Evolutionary conservation across 1,139 yeast species (phyloP).

Genomic region (Yamadazyma diospyri): DNA sequence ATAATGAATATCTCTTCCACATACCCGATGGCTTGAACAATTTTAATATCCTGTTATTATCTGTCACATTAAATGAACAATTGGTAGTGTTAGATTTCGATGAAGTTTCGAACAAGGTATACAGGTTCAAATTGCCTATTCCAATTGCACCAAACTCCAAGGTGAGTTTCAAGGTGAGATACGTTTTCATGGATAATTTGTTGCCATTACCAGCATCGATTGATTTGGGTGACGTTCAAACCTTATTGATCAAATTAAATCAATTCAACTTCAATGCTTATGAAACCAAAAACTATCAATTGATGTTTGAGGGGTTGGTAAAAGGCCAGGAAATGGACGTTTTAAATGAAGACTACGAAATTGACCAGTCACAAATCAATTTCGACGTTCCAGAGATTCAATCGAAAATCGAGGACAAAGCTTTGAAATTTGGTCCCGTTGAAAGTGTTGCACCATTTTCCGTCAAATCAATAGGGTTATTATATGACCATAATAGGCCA

Average conservation of each 20-base stretch:
- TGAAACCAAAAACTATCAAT: conserved; percentile 47
- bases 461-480: conserved; percentile 47
- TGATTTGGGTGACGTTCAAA: conserved; percentile 60
- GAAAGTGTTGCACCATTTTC: conserved; percentile 44
- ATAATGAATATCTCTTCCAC: conserved; percentile 52
- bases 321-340: conserved; percentile 46
- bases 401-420: conserved; percentile 34
- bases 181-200: conserved; percentile 48
- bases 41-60: conserved; percentile 36
- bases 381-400: conserved; percentile 24
- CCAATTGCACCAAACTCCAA: conserved; percentile 66
- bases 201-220: conserved; percentile 64
- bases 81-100: conserved; percentile 19
- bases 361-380: conserved; percentile 14
- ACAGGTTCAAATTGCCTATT: conserved; percentile 52
- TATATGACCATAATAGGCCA: conserved; percentile 68
- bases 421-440: conserved; percentile 57
- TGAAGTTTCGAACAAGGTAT: conserved; percentile 28
- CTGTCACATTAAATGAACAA: conserved; percentile 35
- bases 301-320: conserved; percentile 48
- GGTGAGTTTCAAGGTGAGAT: conserved; percentile 48
- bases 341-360: conserved; percentile 15
- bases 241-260: conserved; percentile 50
- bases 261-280: conserved; percentile 66
- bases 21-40: conserved; percentile 42